Evolutionary conservation across 441 rosid species (phyloP), one percentile per base, ranked within the genome.

Genomic region (Erodium chrysanthum): DNA sequence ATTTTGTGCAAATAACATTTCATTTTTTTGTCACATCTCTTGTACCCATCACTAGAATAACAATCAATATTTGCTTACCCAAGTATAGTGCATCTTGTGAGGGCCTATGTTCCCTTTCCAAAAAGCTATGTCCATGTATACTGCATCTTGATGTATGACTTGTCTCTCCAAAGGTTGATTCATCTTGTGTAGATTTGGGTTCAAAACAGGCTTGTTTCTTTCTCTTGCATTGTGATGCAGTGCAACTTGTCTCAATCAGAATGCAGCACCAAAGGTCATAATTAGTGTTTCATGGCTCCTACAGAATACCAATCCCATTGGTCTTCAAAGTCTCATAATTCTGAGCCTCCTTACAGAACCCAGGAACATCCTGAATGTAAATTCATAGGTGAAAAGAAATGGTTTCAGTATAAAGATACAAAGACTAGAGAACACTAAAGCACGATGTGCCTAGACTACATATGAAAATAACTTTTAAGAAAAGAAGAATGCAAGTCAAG

Each of bases 271-370:
- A 9, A 40, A 40, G 46, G 46, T 40, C 46, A 40, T 2, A 40
- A 40, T 8, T 40, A 40, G 46, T 40, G 46, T 40, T 40, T 40
- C 46, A 40, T 40, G 46, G 33, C 46, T 40, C 46, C 46, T 40
- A 40, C 46, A 40, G 61, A 69, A 46, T 85, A 78, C 92, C 88
- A 27, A 85, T 76, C 75, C 98, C 95, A 67, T 85, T 88, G 48
- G 97, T 96, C 59, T 89, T 97, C 85, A 82, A 50, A 79, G 84
- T 81, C 87, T 83, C 93, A 84, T 88, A 78, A 93, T 89, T 80
- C 91, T 76, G 66, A 93, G 95, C 85, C 96, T 88, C 82, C 74
- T 91, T 73, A 91, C 96, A 1, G 89, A 84, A 71, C 75, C 69
- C 62, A 84, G 74, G 72, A 91, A 93, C 96, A 93, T 88, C 83